Evolutionary conservation across 805 yeast genomes (phyloP), one percentile per base, ranked within the genome.

Genomic region (Starmerella tilneyi): DNA sequence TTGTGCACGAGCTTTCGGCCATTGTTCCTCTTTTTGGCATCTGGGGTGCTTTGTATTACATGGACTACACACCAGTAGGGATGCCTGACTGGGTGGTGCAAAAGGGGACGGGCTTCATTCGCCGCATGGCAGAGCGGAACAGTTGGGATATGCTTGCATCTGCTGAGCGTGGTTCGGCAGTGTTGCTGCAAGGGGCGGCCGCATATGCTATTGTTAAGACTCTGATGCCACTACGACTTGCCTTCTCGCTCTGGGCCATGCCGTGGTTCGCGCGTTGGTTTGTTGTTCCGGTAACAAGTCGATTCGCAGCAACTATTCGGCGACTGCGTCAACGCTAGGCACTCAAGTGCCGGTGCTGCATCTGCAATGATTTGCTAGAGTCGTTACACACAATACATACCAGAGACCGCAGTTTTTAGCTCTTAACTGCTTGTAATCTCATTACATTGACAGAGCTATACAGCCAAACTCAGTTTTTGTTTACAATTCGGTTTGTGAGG

Each of bases 1-100:
- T 82, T 4, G 65, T 83, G 12, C 94, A 83, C 57, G 94, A 83
- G 57, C 51, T 83, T 33, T 71, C 88, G 0, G 94, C 94, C 2
- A 69, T 83, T 3, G 71, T 73, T 23, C 94, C 94, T 1, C 65
- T 83, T 40, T 64, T 81, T 31, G 78, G 77, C 0, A 53, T 81
- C 2, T 81, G 89, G 86, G 81, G 75, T 55, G 51, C 68, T 1
- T 69, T 83, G 50, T 81, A 81, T 61, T 69, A 73, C 48, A 66
- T 71, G 32, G 74, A 74, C 44, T 63, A 70, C 41, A 59, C 74
- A 9, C 80, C 82, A 2, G 12, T 72, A 8, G 78, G 73, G 44
- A 55, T 76, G 23, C 81, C 84, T 0, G 68, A 73, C 3, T 73
- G 76, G 76, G 69, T 81, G 13, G 59, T 81, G n/a, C 67, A 71